These are phyloP conservation scores for Sporobolomyces phaffii DNA, from an alignment of 768 basidiomycete genomes.

Conservation along the genomic window DNA sequence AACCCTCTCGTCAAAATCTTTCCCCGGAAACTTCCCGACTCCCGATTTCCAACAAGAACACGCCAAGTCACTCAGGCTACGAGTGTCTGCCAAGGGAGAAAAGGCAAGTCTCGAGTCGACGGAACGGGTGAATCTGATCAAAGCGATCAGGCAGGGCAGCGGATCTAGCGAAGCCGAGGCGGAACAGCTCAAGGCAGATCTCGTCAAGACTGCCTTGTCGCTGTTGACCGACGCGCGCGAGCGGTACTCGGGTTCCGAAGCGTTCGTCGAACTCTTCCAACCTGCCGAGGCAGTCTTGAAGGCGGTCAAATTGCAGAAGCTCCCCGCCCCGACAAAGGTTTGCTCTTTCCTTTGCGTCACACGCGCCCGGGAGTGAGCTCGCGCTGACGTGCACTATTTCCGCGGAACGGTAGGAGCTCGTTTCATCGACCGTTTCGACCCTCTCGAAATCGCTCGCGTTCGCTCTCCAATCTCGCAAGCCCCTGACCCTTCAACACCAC, in stretches of 20 bases:
- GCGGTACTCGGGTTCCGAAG: constrained; percentile 45
- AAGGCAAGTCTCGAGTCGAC: constrained; percentile 48
- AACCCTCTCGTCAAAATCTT: constrained; percentile 49
- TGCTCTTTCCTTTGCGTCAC: too few species aligned
- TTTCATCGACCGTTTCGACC: constrained; percentile 13
- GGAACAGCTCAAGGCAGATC: constrained; percentile 63
- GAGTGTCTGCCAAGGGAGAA: constrained; percentile 43
- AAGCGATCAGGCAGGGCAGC: constrained; percentile 47
- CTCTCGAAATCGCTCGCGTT: constrained; percentile 34
- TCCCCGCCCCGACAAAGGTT: constrained; percentile 60
- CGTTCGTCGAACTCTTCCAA: constrained; percentile 74
- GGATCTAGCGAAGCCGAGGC: constrained; percentile 48
- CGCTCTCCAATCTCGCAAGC: constrained; percentile 53
- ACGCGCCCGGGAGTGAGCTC: too few species aligned
- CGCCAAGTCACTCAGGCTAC: constrained; percentile 26
- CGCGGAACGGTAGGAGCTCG: constrained; percentile 10
- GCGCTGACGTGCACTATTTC: too few species aligned
- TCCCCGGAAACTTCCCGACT: constrained; percentile 67
- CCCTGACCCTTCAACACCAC: constrained; percentile 80
- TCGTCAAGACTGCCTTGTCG: constrained; percentile 59
- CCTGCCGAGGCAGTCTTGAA: constrained; percentile 61
- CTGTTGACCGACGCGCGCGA: constrained; percentile 58
- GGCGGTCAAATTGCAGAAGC: constrained; percentile 50
- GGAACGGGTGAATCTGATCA: constrained; percentile 52
- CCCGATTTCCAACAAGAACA: constrained; percentile 57